Base-by-base conservation (phyloP, 148 eudicot species). In the Rhododendron ferrugineum region DNA sequence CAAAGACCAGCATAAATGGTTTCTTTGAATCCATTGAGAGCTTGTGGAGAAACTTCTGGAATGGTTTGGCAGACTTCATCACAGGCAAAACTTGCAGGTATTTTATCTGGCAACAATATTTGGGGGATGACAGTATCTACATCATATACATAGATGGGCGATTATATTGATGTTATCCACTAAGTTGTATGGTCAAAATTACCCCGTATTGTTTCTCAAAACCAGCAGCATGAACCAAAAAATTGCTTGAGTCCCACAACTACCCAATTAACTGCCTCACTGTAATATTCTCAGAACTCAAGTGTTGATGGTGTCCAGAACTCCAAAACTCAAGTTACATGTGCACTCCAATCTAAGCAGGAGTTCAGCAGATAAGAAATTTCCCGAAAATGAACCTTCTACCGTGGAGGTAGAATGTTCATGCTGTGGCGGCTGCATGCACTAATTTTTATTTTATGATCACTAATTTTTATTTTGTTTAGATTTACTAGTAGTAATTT, bases 41-140 rank as follows among this genome's bases (percentile, higher is more conserved):
- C n/a, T 56, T 92, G 60, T 95, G 95, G 98, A 91, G 85, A 85
- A 93, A 78, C 78, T 85, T 94, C 22, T 96, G 99, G 99, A 58
- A 84, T 86, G 91, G 90, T 85, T 81, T 95, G 84, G 86, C 92
- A 28, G 97, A 96, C 85, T 95, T 96, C 75, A 66, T 96, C 70
- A 92, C 93, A 4, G 99, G 99, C 47, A 93, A 88, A 90, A 89
- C 88, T 86, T 96, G 99, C 98, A 95, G 99, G 99, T 96, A 90
- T 73, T 64, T 87, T 52, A 58, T 79, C 52, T 26, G 58, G 54
- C 8, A 40, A 74, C 77, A 44, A 20, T 14, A 66, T 85, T 8
- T 50, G 4, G 15, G 37, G 74, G 75, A 18, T 6, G 8, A 30
- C 18, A 18, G 15, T 30, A 30, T 70, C 36, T 70, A 30, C 40